A percentile compares a stretch with the other conserved stretches of the same genome.
Evolutionary conservation across 75 land plant species (phyloP).

Genomic region (Isoetes taiwanensis): DNA sequence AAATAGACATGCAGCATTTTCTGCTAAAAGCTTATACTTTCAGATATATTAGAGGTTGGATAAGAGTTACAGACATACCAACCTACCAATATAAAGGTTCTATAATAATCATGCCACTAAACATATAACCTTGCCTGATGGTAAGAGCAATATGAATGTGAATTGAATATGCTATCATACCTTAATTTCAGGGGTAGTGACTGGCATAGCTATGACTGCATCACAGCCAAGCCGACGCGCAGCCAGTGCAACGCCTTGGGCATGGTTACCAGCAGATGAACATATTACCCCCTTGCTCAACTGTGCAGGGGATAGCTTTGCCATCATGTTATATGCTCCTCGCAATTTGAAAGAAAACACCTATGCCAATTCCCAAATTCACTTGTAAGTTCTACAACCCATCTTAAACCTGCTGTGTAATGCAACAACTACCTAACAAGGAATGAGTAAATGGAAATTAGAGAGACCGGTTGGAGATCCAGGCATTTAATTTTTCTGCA

Average conservation of each 20-base stretch:
- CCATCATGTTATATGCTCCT: constrained; percentile 82
- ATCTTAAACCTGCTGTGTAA: not conserved
- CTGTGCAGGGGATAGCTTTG: constrained; percentile 44
- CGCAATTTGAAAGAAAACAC: constrained; percentile 82
- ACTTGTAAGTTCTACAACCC: not conserved
- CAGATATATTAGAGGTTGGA: too few relatives aligned
- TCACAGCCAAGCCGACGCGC: constrained; percentile 44
- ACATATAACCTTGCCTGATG: too few relatives aligned
- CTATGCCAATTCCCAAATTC: constrained; percentile 19
- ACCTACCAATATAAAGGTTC: too few relatives aligned
- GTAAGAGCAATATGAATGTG: too few relatives aligned
- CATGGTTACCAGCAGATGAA: constrained; percentile 92
- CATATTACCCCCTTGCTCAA: constrained; percentile 64
- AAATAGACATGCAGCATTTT: too few relatives aligned
- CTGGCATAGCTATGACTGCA: constrained; percentile 81
- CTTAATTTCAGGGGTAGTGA: constrained; percentile 84
- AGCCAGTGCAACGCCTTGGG: constrained; percentile 84
- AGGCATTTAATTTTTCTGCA: constrained; percentile 63
- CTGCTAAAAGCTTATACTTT: too few relatives aligned
- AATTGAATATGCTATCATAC: too few relatives aligned
- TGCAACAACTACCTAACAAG: not conserved
- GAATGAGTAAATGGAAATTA: not conserved
- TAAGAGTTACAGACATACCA: too few relatives aligned
- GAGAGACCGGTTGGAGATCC: constrained; percentile 51
- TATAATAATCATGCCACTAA: too few relatives aligned